Conservation (phyloP, 2,329 filamentous ascomycete species). For the Epichloe elymi region DNA sequence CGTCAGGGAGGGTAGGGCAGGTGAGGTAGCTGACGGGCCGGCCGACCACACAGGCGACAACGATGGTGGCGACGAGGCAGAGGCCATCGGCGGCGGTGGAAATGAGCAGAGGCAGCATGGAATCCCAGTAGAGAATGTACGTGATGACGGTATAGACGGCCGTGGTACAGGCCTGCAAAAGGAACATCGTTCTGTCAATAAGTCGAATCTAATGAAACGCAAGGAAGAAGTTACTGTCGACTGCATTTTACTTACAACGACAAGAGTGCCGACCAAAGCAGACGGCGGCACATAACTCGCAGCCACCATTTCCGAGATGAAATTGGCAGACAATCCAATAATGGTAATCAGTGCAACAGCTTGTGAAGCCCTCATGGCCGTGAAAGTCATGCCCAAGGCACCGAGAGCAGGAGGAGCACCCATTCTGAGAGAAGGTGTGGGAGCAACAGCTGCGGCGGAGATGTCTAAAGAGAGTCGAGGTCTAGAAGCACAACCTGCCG, state of each 20-base stretch:
- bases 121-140: slow-evolving; percentile 69
- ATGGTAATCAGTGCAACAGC: slow-evolving; percentile 59
- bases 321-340: slow-evolving; percentile 70
- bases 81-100: slow-evolving; percentile 51
- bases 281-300: slow-evolving; percentile 52
- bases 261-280: slow-evolving; percentile 65
- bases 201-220: not conserved
- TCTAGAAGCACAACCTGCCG: slow-evolving; percentile 22
- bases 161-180: slow-evolving; percentile 59
- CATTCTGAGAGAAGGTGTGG: slow-evolving; percentile 25
- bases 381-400: slow-evolving; percentile 67
- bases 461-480: slow-evolving; percentile 32
- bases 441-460: slow-evolving; percentile 4
- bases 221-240: too few relatives aligned
- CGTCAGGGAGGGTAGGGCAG: slow-evolving; percentile 42
- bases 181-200: too few relatives aligned
- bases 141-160: slow-evolving; percentile 68
- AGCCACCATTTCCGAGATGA: slow-evolving; percentile 62
- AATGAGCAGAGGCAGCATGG: slow-evolving; percentile 62
- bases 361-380: slow-evolving; percentile 58
- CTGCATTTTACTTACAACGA: slow-evolving; percentile 50
- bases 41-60: slow-evolving; percentile 65
- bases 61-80: slow-evolving; percentile 64
- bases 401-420: slow-evolving; percentile 42
- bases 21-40: slow-evolving; percentile 67